Percentiles rank a stretch among this genome's conserved stretches.
These are phyloP conservation scores for Crepidotus variabilis DNA, from an alignment of 768 basidiomycete species.

Conservation along the genomic window DNA sequence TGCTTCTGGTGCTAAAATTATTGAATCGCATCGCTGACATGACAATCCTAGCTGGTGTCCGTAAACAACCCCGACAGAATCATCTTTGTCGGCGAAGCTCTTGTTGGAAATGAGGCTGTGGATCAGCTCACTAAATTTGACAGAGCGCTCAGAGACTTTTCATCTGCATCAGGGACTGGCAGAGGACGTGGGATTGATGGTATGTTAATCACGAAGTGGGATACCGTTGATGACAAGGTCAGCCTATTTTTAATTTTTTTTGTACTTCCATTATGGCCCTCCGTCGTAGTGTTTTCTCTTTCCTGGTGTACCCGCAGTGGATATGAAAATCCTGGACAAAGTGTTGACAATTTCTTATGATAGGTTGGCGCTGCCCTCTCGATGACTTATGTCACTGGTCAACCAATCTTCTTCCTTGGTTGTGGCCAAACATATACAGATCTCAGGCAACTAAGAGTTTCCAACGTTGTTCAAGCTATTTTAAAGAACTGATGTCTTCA, in stretches of 20 bases:
- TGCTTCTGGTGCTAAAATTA: not conserved
- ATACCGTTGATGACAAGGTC: slow-evolving; percentile 96
- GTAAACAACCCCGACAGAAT: slow-evolving; percentile 97
- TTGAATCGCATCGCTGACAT: slow-evolving; percentile 3
- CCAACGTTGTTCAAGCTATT: slow-evolving; percentile 92
- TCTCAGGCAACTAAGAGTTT: slow-evolving; percentile 83
- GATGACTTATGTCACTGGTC: slow-evolving; percentile 99
- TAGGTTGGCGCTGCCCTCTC: slow-evolving; percentile 97
- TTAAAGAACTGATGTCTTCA: slow-evolving; percentile 35
- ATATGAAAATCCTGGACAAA: not conserved
- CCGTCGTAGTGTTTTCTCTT: too few species aligned
- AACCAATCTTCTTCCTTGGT: slow-evolving; percentile 97
- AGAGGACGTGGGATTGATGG: slow-evolving; percentile 94
- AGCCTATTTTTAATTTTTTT: slow-evolving; percentile 15
- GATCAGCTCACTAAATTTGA: slow-evolving; percentile 98
- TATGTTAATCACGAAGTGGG: slow-evolving; percentile 98
- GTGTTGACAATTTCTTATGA: not conserved
- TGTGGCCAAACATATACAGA: slow-evolving; percentile 99
- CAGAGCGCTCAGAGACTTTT: slow-evolving; percentile 89
- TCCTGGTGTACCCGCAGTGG: not conserved
- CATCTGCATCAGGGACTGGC: slow-evolving; percentile 60
- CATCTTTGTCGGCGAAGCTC: slow-evolving; percentile 95
- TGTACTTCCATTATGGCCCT: not conserved
- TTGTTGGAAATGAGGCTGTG: slow-evolving; percentile 98
- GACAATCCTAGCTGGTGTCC: slow-evolving; percentile 64